Evolutionary conservation across 352 stramenopile species (phyloP).

Genomic region (Heterotrichella gracilis): DNA sequence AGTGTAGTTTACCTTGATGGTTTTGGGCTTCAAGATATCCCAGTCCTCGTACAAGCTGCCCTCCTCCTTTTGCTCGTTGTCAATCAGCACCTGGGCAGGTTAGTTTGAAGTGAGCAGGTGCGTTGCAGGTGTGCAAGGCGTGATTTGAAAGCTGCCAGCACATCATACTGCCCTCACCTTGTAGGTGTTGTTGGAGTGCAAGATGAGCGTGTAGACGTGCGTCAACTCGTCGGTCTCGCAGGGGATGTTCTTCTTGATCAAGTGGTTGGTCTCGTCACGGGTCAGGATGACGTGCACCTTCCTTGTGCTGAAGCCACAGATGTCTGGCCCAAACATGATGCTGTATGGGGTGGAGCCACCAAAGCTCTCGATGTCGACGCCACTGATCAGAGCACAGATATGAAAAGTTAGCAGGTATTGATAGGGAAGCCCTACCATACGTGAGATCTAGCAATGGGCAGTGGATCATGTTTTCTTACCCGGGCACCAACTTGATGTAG

Average conservation of each 20-base stretch:
- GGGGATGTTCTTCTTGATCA: conserved; percentile 51
- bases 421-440: too few relatives aligned
- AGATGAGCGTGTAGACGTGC: conserved; percentile 84
- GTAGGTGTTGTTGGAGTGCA: conserved; percentile 86
- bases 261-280: conserved; percentile 61
- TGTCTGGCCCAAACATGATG: conserved; percentile 97
- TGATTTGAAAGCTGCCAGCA: neutral
- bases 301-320: conserved; percentile 54
- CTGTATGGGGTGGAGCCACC: conserved; percentile 61
- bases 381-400: too few relatives aligned
- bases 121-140: neutral
- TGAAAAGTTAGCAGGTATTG: too few relatives aligned
- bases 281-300: conserved; percentile 91
- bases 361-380: conserved; percentile 57
- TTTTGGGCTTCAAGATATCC: conserved; percentile 61
- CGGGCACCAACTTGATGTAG: too few relatives aligned
- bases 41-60: conserved; percentile 65
- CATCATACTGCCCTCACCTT: conserved; percentile 24
- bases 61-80: conserved; percentile 58
- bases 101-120: neutral
- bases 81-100: conserved; percentile 31
- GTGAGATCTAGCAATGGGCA: too few relatives aligned
- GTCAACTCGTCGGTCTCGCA: conserved; percentile 52
- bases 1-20: too few relatives aligned
- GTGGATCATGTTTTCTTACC: too few relatives aligned